These are phyloP conservation scores for Corchorus capsularis DNA, from an alignment of 345 rosid genomes.

Conservation along the genomic window DNA sequence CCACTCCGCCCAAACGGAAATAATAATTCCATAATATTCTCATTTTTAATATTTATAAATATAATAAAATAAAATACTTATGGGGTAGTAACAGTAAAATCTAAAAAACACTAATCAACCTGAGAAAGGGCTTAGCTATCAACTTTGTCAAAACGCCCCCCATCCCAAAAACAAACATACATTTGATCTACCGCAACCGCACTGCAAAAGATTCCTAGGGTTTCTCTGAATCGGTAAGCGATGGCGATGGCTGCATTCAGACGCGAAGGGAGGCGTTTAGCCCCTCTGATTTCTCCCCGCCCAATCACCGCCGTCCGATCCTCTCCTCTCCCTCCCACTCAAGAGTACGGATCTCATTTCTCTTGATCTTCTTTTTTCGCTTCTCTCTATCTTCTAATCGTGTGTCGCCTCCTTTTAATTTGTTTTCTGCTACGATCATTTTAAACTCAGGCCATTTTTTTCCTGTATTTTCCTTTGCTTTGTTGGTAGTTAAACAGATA, in stretches of 20 bases:
- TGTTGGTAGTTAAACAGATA: not conserved
- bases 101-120: not conserved
- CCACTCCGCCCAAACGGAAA: too few relatives aligned
- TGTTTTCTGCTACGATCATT: not conserved
- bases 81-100: too few relatives aligned
- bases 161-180: not conserved
- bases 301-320: slow-evolving; percentile 54
- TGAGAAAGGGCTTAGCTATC: not conserved
- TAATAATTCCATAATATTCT: too few relatives aligned
- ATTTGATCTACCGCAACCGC: not conserved
- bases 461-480: not conserved
- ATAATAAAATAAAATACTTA: too few relatives aligned
- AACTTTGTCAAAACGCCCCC: not conserved
- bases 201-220: slow-evolving; percentile 17
- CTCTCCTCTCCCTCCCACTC: slow-evolving; percentile 30
- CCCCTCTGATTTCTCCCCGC: slow-evolving; percentile 59
- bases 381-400: not conserved
- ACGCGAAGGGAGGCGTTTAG: slow-evolving; percentile 81
- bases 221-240: slow-evolving; percentile 24
- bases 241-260: slow-evolving; percentile 81
- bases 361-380: not conserved
- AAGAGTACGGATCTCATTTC: slow-evolving; percentile 36
- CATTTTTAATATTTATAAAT: too few relatives aligned
- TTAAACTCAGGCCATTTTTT: not conserved
- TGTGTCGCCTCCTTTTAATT: not conserved